Evolutionary conservation across 1,139 yeast genomes (phyloP).

Genomic region (Hemisphaericaspora xylofermentans): DNA sequence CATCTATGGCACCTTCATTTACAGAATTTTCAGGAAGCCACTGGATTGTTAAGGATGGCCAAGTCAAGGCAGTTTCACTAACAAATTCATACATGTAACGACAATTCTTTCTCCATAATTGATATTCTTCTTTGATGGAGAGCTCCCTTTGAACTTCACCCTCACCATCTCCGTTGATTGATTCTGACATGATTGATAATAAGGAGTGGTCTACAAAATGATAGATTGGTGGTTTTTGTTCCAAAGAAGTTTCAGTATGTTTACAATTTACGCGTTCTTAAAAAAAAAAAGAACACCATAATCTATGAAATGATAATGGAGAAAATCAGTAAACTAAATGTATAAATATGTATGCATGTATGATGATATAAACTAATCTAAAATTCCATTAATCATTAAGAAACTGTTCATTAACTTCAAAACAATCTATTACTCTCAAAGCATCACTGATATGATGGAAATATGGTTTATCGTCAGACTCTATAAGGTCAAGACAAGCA

Average conservation of each 20-base stretch:
- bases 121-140: slow-evolving; percentile 66
- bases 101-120: slow-evolving; percentile 77
- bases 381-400: neutral
- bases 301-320: neutral
- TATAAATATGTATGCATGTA: too few species aligned
- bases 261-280: slow-evolving; percentile 7
- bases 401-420: slow-evolving; percentile 20
- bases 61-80: slow-evolving; percentile 71
- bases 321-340: too few species aligned
- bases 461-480: slow-evolving; percentile 29
- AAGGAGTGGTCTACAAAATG: slow-evolving; percentile 1
- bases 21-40: slow-evolving; percentile 58
- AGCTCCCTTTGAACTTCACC: slow-evolving; percentile 32
- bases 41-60: slow-evolving; percentile 80
- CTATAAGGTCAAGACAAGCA: slow-evolving; percentile 25
- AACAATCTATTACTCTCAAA: slow-evolving; percentile 40
- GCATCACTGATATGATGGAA: slow-evolving; percentile 45
- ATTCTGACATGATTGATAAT: slow-evolving; percentile 7
- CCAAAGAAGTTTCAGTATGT: neutral
- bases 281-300: neutral
- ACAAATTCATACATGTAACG: slow-evolving; percentile 79
- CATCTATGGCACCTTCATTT: slow-evolving; percentile 38
- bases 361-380: too few species aligned
- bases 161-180: slow-evolving; percentile 10
- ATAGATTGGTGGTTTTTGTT: neutral